These are phyloP conservation scores for Paraphoma chrysanthemicola DNA, from an alignment of 2,329 filamentous ascomycete genomes.

Conservation along the genomic window DNA sequence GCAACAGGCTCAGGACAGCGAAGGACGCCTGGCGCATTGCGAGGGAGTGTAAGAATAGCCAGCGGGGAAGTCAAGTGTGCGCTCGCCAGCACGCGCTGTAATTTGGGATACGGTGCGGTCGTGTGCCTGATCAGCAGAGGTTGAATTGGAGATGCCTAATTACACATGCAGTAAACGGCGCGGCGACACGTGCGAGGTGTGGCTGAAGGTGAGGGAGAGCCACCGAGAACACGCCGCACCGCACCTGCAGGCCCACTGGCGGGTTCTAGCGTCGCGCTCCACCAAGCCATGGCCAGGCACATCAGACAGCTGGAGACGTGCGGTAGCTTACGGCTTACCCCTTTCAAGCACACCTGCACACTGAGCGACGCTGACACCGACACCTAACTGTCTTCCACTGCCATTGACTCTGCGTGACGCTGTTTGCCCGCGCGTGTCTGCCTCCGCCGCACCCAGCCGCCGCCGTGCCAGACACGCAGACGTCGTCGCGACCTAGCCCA, in stretches of 20 bases:
- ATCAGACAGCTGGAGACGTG: not conserved
- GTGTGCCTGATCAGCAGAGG: slow-evolving; percentile 5
- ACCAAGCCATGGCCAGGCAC: not conserved
- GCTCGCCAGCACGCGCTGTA: slow-evolving; percentile 2
- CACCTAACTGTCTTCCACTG: not conserved
- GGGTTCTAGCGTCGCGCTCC: too few species aligned
- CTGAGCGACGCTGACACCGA: not conserved
- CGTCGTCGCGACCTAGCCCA: slow-evolving; percentile 3
- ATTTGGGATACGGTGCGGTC: not conserved
- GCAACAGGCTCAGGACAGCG: slow-evolving; percentile 38
- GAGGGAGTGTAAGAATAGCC: slow-evolving; percentile 4
- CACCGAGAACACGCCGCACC: not conserved
- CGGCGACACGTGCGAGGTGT: slow-evolving; percentile 14
- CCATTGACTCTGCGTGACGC: not conserved
- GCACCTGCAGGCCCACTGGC: not conserved
- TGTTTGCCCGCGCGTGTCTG: not conserved
- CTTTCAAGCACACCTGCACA: not conserved
- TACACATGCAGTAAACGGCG: not conserved
- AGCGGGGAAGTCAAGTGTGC: not conserved
- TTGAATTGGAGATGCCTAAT: not conserved
- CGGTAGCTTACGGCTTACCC: slow-evolving; percentile 1
- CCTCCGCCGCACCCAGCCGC: not conserved
- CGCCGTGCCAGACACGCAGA: not conserved
- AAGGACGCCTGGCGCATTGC: slow-evolving; percentile 38
- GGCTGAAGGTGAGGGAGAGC: slow-evolving; percentile 4